Conservation (phyloP, 345 rosid species). For the Aquilaria sinensis region DNA sequence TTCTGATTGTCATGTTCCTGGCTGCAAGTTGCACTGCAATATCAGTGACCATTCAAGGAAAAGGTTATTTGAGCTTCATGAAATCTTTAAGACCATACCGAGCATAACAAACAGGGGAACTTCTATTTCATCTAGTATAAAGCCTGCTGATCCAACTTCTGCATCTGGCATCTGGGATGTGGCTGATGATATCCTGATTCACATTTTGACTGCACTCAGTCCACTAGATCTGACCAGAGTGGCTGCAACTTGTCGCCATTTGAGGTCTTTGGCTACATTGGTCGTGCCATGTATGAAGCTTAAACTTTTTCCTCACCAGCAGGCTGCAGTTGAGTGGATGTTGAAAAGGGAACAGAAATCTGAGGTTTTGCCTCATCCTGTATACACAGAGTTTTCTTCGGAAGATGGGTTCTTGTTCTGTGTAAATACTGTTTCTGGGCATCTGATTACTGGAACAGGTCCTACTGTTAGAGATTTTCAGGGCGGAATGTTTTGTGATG, state of each 20-base stretch:
- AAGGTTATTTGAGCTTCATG: conserved; percentile 67
- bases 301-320: conserved; percentile 90
- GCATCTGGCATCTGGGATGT: conserved; percentile 66
- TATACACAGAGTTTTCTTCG: conserved; percentile 48
- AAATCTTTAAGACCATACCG: conserved; percentile 74
- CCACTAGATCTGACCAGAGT: conserved; percentile 62
- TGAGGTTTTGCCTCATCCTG: conserved; percentile 59
- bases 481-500: conserved; percentile 99
- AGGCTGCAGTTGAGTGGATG: conserved; percentile 95
- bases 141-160: conserved; percentile 27
- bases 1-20: conserved; percentile 77
- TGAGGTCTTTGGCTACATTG: conserved; percentile 56
- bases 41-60: conserved; percentile 43
- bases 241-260: conserved; percentile 69
- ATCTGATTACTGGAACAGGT: conserved; percentile 46
- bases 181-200: conserved; percentile 61
- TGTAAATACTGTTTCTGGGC: conserved; percentile 67
- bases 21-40: conserved; percentile 51
- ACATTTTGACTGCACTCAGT: conserved; percentile 42
- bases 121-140: conserved; percentile 38
- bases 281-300: conserved; percentile 89
- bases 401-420: conserved; percentile 69
- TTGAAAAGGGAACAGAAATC: conserved; percentile 71
- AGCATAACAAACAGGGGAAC: conserved; percentile 32
- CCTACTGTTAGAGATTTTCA: conserved; percentile 75